Conservation (phyloP, 768 basidiomycete genomes). For the Rhodosporidiobolus sp. region DNA sequence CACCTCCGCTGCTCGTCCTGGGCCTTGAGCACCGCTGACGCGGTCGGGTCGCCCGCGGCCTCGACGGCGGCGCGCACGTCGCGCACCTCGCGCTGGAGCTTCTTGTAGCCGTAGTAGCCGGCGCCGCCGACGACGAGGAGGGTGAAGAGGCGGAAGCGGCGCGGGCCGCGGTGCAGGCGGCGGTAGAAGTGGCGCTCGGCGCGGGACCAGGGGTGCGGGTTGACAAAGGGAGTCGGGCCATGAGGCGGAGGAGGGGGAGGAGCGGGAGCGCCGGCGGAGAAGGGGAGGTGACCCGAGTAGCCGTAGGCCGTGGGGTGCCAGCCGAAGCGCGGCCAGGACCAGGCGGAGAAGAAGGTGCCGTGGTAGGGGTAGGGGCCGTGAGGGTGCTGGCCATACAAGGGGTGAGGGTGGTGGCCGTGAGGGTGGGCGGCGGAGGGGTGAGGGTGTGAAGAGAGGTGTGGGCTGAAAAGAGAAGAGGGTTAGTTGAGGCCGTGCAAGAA, state of each 20-base stretch:
- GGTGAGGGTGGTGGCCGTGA: background rate
- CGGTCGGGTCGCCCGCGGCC: background rate
- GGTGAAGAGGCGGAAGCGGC: background rate
- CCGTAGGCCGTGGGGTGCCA: no score
- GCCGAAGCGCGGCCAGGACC: background rate
- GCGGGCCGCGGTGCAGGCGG: background rate
- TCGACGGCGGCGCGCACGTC: background rate
- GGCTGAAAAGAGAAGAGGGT: background rate
- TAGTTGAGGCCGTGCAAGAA: background rate
- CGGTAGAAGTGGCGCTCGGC: background rate
- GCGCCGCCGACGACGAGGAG: slow-evolving; percentile 4
- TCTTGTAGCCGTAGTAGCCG: background rate
- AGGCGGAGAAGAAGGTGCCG: background rate
- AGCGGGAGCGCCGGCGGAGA: background rate
- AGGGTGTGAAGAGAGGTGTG: background rate
- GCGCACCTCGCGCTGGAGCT: background rate
- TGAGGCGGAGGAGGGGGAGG: background rate
- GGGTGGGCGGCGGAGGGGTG: background rate
- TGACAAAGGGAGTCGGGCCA: background rate
- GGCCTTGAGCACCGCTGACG: no score
- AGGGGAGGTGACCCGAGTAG: background rate
- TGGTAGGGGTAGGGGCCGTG: background rate
- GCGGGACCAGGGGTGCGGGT: background rate
- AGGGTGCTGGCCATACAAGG: background rate
- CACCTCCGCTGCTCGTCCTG: no score